Conservation (phyloP, 176 grass and related monocot species). For the Eragrostis nindensis region DNA sequence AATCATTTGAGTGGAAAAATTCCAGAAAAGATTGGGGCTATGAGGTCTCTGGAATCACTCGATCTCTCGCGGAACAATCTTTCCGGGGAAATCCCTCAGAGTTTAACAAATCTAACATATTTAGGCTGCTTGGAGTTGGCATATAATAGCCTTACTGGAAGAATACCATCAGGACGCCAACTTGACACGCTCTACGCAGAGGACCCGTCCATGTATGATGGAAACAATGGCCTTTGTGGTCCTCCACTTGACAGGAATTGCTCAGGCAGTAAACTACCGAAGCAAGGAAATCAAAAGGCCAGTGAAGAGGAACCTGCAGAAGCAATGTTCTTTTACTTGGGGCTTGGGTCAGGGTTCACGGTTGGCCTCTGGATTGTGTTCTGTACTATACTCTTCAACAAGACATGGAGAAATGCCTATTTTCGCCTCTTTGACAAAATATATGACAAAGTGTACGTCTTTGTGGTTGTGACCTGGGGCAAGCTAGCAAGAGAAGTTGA, state of each 20-base stretch:
- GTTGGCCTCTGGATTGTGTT: slow-evolving; percentile 43
- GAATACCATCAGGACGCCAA: slow-evolving; percentile 41
- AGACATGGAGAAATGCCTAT: slow-evolving; percentile 34
- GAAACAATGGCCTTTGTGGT: slow-evolving; percentile 42
- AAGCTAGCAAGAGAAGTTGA: too few relatives aligned
- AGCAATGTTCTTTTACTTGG: background rate
- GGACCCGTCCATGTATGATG: slow-evolving; percentile 31
- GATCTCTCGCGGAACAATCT: slow-evolving; percentile 47
- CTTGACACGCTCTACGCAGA: slow-evolving; percentile 38
- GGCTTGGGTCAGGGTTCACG: slow-evolving; percentile 25
- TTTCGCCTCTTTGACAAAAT: slow-evolving; percentile 21
- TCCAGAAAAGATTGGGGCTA: slow-evolving; percentile 4
- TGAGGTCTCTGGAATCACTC: slow-evolving; percentile 48
- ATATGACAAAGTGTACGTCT: background rate
- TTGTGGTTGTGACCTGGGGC: background rate
- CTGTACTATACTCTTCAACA: slow-evolving; percentile 27
- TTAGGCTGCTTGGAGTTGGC: slow-evolving; percentile 45
- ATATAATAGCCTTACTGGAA: slow-evolving; percentile 43
- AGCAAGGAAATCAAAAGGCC: background rate
- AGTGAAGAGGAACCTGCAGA: background rate
- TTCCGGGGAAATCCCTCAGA: slow-evolving; percentile 26
- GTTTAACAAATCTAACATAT: slow-evolving; percentile 23
- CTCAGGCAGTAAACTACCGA: too few relatives aligned
- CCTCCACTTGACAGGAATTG: slow-evolving; percentile 28
- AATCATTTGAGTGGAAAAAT: slow-evolving; percentile 33